Evolutionary conservation across 805 yeast genomes (phyloP).

Genomic region (Ogataea paradorogensis): DNA sequence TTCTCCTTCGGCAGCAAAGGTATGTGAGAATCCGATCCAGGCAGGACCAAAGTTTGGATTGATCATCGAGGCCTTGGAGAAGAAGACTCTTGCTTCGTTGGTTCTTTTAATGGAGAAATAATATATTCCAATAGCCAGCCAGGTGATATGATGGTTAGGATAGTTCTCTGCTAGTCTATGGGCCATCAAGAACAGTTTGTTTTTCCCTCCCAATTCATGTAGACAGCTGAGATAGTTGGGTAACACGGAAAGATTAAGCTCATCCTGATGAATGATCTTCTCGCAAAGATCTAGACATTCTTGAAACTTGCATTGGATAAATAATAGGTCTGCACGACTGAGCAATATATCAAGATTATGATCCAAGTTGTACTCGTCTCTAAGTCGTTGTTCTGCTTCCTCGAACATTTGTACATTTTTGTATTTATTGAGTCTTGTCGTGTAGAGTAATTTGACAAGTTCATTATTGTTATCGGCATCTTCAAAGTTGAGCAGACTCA

Average conservation of each 20-base stretch:
- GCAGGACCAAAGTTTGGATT: constrained; percentile 92
- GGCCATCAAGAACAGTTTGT: constrained; percentile 73
- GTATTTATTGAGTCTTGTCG: constrained; percentile 73
- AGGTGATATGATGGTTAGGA: constrained; percentile 78
- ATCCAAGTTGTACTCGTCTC: constrained; percentile 68
- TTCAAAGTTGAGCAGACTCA: constrained; percentile 61
- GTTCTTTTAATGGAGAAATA: constrained; percentile 72
- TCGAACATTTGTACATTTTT: constrained; percentile 53
- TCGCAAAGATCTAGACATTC: constrained; percentile 77
- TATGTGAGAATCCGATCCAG: constrained; percentile 98
- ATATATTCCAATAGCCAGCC: constrained; percentile 91
- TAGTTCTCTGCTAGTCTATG: constrained; percentile 83
- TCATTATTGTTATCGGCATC: constrained; percentile 79
- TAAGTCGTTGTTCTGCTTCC: constrained; percentile 63
- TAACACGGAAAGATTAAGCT: constrained; percentile 63
- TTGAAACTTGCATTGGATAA: constrained; percentile 73
- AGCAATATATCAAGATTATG: constrained; percentile 68
- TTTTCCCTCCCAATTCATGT: constrained; percentile 79
- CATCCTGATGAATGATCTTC: constrained; percentile 53
- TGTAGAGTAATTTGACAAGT: constrained; percentile 71
- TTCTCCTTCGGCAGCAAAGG: constrained; percentile 97
- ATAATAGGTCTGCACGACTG: constrained; percentile 66
- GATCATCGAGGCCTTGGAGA: constrained; percentile 82
- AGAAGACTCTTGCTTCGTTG: constrained; percentile 80
- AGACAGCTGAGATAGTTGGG: constrained; percentile 82